These are phyloP conservation scores for Dictyostelium purpureum DNA, from an alignment of 78 protist species.

Conservation along the genomic window DNA sequence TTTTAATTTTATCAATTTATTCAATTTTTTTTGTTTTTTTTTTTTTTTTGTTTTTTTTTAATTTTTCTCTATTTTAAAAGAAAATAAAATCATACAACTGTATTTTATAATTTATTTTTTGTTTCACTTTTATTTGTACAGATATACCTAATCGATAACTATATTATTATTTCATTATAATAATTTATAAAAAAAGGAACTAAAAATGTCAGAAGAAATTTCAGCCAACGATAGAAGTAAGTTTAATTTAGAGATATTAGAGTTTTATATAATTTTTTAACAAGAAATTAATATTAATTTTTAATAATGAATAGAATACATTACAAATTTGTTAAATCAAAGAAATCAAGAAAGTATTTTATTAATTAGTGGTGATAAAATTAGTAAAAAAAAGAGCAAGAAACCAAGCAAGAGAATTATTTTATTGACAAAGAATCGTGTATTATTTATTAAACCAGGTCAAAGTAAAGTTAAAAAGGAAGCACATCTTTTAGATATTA, in stretches of 20 bases:
- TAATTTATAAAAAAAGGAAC: background rate
- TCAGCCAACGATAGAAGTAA: conserved; percentile 65
- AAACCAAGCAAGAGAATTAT: conserved; percentile 76
- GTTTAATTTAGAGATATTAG: background rate
- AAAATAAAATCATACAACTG: too few relatives aligned
- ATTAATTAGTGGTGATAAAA: conserved; percentile 47
- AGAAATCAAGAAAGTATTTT: conserved; percentile 38
- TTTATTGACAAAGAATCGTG: conserved; percentile 64
- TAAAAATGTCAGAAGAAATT: conserved; percentile 27
- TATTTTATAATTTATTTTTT: too few relatives aligned
- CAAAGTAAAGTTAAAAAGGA: conserved; percentile 61
- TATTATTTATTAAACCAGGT: conserved; percentile 62
- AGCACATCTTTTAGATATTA: conserved; percentile 18
- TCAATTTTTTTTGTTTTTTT: background rate
- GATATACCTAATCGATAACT: background rate
- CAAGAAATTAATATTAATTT: background rate
- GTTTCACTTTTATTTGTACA: too few relatives aligned
- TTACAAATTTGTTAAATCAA: conserved; percentile 26
- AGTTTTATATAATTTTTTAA: background rate
- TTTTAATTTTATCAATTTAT: background rate
- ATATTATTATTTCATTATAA: background rate
- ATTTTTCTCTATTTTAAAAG: background rate
- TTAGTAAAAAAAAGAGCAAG: conserved; percentile 71
- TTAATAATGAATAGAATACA: background rate
- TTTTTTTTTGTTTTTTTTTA: background rate